Base-by-base conservation (phyloP, 768 basidiomycete genomes). In the Boletus rubroflammeus region DNA sequence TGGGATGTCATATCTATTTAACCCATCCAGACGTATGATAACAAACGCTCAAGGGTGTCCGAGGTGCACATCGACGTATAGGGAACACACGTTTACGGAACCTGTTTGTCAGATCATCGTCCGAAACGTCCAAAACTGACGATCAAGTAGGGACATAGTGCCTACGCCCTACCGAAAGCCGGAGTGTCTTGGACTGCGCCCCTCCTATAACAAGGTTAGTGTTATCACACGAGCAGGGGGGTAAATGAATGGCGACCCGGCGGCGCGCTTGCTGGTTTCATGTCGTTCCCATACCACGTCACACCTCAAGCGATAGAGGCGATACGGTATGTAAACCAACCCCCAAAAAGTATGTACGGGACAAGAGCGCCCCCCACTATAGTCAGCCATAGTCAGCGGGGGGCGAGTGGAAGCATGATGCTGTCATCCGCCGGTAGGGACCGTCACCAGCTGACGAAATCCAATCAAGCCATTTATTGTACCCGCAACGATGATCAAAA, bases 391-490 rank as follows among this genome's bases (percentile, higher is more conserved):
- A 10, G 25, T 29, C 39, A 41, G 58, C 35, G 47, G 47, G 47
- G 47, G 39, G 26, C 19, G 19, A 57, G 10, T n/a, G 36, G 29
- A 36, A 9, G 14, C 26, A 2, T 25, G 17, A 55, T 39, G 53
- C 36, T 56, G 44, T 47, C 49, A 58, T 26, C 28, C 32, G 32
- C 14, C 29, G 31, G 38, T 44, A 42, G 23, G 26, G 28, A n/a
- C 26, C 28, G 36, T 14, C 5, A 19, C 41, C 57, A 47, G 42
- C 15, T 32, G 26, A 23, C 39, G 50, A 28, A 15, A 51, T 50
- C 8, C 17, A 32, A 59, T 58, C 57, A 43, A 32, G 2, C 17
- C 58, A 44, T 61, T 56, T 56, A 39, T 40, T 25, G 47, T 25
- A 47, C 14, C 38, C 25, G n/a, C 28, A 23, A 17, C 31, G 1